These are phyloP conservation scores for Conidiobolus incongruus DNA, from an alignment of 371 early-diverging fungal species.

Conservation along the genomic window DNA sequence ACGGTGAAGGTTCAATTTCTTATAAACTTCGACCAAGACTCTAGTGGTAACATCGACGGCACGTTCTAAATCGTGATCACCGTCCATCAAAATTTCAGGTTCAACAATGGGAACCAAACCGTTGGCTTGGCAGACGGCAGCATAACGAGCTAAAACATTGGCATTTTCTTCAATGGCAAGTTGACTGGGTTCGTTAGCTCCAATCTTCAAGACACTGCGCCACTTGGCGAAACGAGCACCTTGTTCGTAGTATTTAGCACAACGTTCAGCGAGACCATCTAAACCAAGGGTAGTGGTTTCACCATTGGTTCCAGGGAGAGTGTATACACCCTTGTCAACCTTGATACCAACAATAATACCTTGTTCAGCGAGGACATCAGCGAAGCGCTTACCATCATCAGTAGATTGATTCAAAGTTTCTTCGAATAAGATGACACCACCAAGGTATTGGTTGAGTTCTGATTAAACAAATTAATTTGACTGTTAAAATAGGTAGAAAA, in stretches of 20 bases:
- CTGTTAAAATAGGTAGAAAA: neutral
- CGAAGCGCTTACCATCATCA: slow-evolving; percentile 18
- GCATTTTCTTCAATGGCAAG: slow-evolving; percentile 32
- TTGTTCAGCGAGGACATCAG: slow-evolving; percentile 16
- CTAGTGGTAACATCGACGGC: slow-evolving; percentile 17
- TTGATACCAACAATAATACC: slow-evolving; percentile 36
- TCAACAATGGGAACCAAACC: slow-evolving; percentile 43
- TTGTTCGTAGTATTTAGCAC: slow-evolving; percentile 16
- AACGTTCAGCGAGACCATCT: slow-evolving; percentile 28
- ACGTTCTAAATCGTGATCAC: slow-evolving; percentile 23
- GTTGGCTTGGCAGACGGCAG: slow-evolving; percentile 30
- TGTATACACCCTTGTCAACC: slow-evolving; percentile 30
- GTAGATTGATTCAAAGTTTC: slow-evolving; percentile 32
- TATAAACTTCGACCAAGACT: slow-evolving; percentile 25
- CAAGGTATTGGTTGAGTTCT: slow-evolving; percentile 22
- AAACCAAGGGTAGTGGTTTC: slow-evolving; percentile 39
- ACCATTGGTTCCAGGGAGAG: slow-evolving; percentile 19
- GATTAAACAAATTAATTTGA: neutral
- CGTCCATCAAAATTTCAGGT: slow-evolving; percentile 45
- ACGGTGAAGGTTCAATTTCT: slow-evolving; percentile 20
- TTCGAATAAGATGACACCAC: slow-evolving; percentile 41
- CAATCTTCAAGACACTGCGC: slow-evolving; percentile 32
- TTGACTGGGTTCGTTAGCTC: slow-evolving; percentile 14
- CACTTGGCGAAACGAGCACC: slow-evolving; percentile 46
- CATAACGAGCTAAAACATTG: slow-evolving; percentile 35